Base-by-base conservation (phyloP, 495 filamentous ascomycete genomes). In the Xylaria longipes region DNA sequence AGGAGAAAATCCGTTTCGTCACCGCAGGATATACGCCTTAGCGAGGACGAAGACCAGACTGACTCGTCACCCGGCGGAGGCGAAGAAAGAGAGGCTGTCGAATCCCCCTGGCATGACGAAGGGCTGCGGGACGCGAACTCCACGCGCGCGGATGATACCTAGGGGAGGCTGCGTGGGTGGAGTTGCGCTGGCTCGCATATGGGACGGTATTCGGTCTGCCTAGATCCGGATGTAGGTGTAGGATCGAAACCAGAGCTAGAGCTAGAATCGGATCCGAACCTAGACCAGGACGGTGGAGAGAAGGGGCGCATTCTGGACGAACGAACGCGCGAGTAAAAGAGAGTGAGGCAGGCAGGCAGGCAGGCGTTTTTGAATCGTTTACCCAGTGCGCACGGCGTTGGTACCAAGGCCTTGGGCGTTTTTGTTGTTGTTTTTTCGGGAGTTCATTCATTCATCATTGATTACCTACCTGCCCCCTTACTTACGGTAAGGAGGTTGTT, bases 31-130 rank as follows among this genome's bases (percentile, higher is more conserved):
- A 27, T 12, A 50, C 69, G 15, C 11, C 39, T 54, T 8, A 66
- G 61, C 31, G 50, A 58, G n/a, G 69, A 71, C n/a, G 62, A 66
- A 29, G 61, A 48, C 35, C 58, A 50, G 14, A 46, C 22, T 5
- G 69, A 60, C 17, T 12, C 43, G 70, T 70, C 56, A 58, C 61
- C 17, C 71, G 73, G 22, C 74, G n/a, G 39, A 15, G 57, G 37
- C 17, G 43, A 56, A 22, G 72, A n/a, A 43, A 67, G 57, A 27
- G 74, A 61, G 39, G 73, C 14, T 65, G 71, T 33, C 74, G 71
- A 75, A 14, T 74, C 73, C 6, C 77, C 75, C 22, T 75, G 72
- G 77, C 74, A 67, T 46, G 71, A 76, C 52, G 75, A 75, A 15
- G 70, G 70, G 8, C 14, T 72, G 31, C 70, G 54, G 31, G 46